Evolutionary conservation across 2,329 filamentous ascomycete species (phyloP), one percentile per base, ranked within the genome.

Genomic region (Aureobasidium namibiae): DNA sequence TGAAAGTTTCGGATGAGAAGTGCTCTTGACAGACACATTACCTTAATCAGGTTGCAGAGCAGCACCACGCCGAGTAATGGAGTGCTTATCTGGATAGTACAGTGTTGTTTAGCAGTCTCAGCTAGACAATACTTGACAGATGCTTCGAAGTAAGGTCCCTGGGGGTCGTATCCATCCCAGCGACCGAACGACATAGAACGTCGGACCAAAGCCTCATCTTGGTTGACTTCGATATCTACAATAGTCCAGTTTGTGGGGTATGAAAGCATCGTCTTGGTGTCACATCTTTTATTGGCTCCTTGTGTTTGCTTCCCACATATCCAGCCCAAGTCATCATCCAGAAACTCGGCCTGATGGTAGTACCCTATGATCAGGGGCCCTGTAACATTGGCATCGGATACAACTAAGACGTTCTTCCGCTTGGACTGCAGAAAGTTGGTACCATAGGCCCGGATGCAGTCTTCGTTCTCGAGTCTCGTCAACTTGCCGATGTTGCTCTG

Each of bases 401-500:
- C 49, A 3, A 53, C 33, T 8, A 53, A 24, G 16, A 41, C 49
- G 14, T 53, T 53, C 24, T 34, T 36, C 38, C 39, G 24, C 8
- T 23, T 24, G 16, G 54, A 46, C 24, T 38, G 21, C 9, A 54
- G n/a, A 38, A 24, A 3, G 14, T 49, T 29, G 1, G 23, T 26
- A 8, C 39, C 39, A 29, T 54, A 60, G 24, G 21, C 38, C 18
- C 26, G 23, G 18, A 60, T 56, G 21, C 60, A 62, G 11, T 56
- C 60, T 23, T 33, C 36, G 16, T 56, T 56, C 3, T 60, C 58
- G 9, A 62, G 38, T 36, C 49, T 54, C 24, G 9, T 46, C 26
- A 46, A 38, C 3, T 16, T 26, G 0, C 26, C 36, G 16, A 9
- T 13, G 10, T 21, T 56, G 29, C 38, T 26, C 34, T 33, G 39